A percentile compares a stretch with the other conserved stretches of the same genome.
These are phyloP conservation scores for Neofusicoccum sp. DNA, from an alignment of 2,329 filamentous ascomycete genomes.

Conservation along the genomic window DNA sequence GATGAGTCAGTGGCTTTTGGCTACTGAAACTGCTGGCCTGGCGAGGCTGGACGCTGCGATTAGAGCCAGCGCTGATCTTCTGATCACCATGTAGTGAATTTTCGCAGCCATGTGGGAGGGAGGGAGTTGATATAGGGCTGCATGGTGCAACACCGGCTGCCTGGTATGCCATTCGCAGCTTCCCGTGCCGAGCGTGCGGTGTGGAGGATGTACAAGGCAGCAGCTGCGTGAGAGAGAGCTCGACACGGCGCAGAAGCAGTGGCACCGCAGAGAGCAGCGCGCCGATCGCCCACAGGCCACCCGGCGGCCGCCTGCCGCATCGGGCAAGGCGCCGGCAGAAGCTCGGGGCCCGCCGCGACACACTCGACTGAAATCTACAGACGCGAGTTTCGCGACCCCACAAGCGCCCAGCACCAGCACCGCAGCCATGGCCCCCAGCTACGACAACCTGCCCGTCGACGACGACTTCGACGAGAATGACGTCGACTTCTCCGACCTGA, in stretches of 20 bases:
- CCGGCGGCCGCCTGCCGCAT: not conserved
- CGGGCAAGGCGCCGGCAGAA: conserved; percentile 3
- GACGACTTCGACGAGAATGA: conserved; percentile 92
- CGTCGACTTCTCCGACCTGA: conserved; percentile 91
- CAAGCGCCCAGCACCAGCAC: conserved; percentile 17
- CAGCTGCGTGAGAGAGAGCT: not conserved
- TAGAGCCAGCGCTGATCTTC: no score
- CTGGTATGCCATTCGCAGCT: no score
- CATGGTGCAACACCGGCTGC: no score
- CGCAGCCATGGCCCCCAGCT: conserved; percentile 82
- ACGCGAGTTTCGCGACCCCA: conserved; percentile 19
- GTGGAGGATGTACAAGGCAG: not conserved
- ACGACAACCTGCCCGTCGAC: conserved; percentile 86
- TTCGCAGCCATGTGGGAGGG: no score
- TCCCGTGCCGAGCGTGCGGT: no score
- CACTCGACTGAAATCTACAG: conserved; percentile 16
- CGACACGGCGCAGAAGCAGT: not conserved
- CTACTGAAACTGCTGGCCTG: not conserved
- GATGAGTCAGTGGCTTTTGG: not conserved
- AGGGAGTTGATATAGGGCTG: no score
- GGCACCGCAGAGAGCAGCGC: not conserved
- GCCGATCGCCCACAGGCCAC: no score
- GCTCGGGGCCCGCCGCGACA: not conserved
- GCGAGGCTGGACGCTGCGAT: no score
- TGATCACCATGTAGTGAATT: no score